Conservation (phyloP, 2,329 filamentous ascomycete species). For the Biscogniauxia sp. region DNA sequence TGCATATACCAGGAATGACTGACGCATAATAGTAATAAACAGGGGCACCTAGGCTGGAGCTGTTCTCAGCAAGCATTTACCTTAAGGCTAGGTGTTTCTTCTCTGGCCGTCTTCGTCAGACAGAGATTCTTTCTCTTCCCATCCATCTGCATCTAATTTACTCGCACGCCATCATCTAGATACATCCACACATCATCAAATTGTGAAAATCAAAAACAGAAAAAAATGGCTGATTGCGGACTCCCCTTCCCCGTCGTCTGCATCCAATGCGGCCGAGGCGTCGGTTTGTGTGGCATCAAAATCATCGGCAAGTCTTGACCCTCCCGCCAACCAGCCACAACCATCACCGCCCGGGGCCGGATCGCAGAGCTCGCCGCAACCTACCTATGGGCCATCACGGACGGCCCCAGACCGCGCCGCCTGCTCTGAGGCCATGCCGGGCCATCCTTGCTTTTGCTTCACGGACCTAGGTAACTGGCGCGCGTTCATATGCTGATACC, state of each 20-base stretch:
- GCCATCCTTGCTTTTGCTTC: not conserved
- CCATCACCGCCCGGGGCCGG: not conserved
- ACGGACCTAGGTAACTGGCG: not conserved
- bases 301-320: constrained; percentile 17
- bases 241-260: constrained; percentile 23
- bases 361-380: not conserved
- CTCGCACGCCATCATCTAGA: too few relatives aligned
- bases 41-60: too few relatives aligned
- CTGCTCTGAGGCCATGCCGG: not conserved
- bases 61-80: not conserved
- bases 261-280: constrained; percentile 23
- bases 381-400: not conserved
- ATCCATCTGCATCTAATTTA: not conserved
- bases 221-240: constrained; percentile 13
- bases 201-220: not conserved
- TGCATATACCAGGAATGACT: not conserved
- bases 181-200: not conserved
- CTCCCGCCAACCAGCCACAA: not conserved
- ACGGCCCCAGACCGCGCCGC: not conserved
- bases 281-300: constrained; percentile 23
- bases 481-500: not conserved
- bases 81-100: not conserved
- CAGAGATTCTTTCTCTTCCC: not conserved
- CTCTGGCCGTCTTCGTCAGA: not conserved
- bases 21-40: not conserved